Base-by-base conservation (phyloP, 2,329 filamentous ascomycete genomes). In the Aspergillus flavus region DNA sequence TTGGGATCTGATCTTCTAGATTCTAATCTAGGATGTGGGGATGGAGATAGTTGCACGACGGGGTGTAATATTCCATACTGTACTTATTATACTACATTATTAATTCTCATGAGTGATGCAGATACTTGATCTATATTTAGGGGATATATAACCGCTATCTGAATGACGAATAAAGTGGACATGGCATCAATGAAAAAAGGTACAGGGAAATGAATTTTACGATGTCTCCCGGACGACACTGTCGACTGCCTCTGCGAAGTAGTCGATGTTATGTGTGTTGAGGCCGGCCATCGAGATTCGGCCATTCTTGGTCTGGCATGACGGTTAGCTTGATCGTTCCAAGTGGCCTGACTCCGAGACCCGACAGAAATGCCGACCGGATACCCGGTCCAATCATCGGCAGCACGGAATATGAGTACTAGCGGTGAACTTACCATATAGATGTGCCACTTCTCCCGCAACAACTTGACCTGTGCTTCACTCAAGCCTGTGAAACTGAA, bases 261-360 rank as follows among this genome's bases (percentile, higher is more conserved):
- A 97, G 61, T 97, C 93, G 63, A 98, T 85, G 76, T 98, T 99
- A 73, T 89, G 82, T 30, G 92, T 91, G 80, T 98, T 98, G 69
- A 98, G 82, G n/a, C 95, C 95, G 6, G 95, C 95, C 94, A 99
- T 98, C 76, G 92, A 96, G 80, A 98, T 97, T 56, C 95, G 91
- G 26, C 95, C 95, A 75, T 99, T 99, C 87, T 97, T 97, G 69
- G 94, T 98, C 79, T 81, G 53, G 46, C 30, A 28, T 34, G 5
- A 30, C 2, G 5, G 57, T 65, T 61, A 67, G 59, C 55, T 59
- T 59, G n/a, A 36, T 23, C 3, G 62, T 30, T 21, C 30, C 58
- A 55, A 43, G n/a, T 41, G 30, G 36, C 7, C 23, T 16, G 28
- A n/a, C 48, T 34, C 48, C 48, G 26, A 43, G 23, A 39, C 19